Evolutionary conservation across 768 basidiomycete genomes (phyloP), one percentile per base, ranked within the genome.

Genomic region (Porpolomopsis calyptriformis): DNA sequence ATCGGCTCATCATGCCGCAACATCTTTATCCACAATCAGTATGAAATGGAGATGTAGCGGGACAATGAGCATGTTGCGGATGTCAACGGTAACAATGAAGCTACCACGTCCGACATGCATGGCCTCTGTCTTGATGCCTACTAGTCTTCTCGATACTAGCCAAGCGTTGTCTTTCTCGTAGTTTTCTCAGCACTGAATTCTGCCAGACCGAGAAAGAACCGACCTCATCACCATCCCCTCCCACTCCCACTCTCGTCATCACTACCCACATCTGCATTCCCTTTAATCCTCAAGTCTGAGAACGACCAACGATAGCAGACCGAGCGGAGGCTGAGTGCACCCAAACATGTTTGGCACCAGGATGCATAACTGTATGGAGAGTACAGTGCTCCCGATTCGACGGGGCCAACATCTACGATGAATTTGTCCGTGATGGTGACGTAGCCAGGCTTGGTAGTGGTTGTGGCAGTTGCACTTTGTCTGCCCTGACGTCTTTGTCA

Each of bases 341-440:
- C n/a, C n/a, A n/a, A n/a, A n/a, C n/a, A n/a, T n/a, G n/a, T n/a
- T n/a, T n/a, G n/a, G 7, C 7, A 7, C 29, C 60, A 26, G 68
- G 66, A 40, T 69, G 50, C 18, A 45, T 63, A 24, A 66, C 55
- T 16, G 64, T 64, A 7, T 55, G 54, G 14, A 57, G 58, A 35
- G 66, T 51, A 52, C 66, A 64, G 48, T 56, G 55, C 22, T 58
- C 54, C 31, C 55, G 50, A 18, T 29, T 52, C 12, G 55, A 41
- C 14, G 52, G 47, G 43, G 55, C 26, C 43, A n/a, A n/a, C n/a
- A n/a, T n/a, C n/a, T n/a, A n/a, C n/a, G 52, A 50, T 4, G 54
- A 43, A 11, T 51, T 50, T n/a, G 29, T 31, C 14, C 14, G 14
- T 14, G 29, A 31, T 14, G 29, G 29, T 14, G n/a, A n/a, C n/a